These are phyloP conservation scores for Isabelozyma heimii DNA, from an alignment of 805 yeast species.

Conservation along the genomic window DNA sequence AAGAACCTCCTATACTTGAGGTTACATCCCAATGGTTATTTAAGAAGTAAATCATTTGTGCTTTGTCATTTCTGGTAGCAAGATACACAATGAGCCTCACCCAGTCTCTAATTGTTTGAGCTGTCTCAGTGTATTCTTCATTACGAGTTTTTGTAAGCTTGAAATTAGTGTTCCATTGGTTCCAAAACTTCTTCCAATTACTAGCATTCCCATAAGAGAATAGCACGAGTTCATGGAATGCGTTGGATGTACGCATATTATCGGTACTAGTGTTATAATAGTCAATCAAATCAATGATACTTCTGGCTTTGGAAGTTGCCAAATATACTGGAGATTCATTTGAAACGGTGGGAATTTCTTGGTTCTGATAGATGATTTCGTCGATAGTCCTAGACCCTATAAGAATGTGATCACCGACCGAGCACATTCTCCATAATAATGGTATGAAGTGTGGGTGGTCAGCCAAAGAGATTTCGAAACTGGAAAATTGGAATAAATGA, in stretches of 20 bases:
- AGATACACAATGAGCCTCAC: slow-evolving; percentile 33
- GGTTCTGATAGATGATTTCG: slow-evolving; percentile 16
- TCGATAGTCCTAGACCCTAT: slow-evolving; percentile 25
- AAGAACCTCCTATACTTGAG: slow-evolving; percentile 18
- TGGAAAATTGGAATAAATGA: slow-evolving; percentile 22
- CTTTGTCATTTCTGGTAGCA: slow-evolving; percentile 21
- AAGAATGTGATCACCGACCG: slow-evolving; percentile 8
- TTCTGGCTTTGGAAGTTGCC: slow-evolving; percentile 28
- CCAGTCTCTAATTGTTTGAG: slow-evolving; percentile 17
- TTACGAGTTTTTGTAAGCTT: slow-evolving; percentile 6
- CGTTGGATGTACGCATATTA: neutral
- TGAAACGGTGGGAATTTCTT: slow-evolving; percentile 2
- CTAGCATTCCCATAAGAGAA: slow-evolving; percentile 37
- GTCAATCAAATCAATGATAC: slow-evolving; percentile 23
- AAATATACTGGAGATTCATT: slow-evolving; percentile 8
- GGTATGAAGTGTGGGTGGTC: slow-evolving; percentile 27
- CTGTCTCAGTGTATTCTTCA: slow-evolving; percentile 1
- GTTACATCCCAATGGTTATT: slow-evolving; percentile 26
- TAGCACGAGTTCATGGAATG: slow-evolving; percentile 30
- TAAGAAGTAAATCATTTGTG: slow-evolving; percentile 26
- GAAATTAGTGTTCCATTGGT: slow-evolving; percentile 28
- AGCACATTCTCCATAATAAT: slow-evolving; percentile 32
- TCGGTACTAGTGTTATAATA: slow-evolving; percentile 13
- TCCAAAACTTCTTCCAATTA: slow-evolving; percentile 39
- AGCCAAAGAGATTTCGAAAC: slow-evolving; percentile 19